Percentiles rank a stretch among this genome's conserved stretches.
Evolutionary conservation across 352 stramenopile species (phyloP).

Genomic region (Phytophthora hybrid): DNA sequence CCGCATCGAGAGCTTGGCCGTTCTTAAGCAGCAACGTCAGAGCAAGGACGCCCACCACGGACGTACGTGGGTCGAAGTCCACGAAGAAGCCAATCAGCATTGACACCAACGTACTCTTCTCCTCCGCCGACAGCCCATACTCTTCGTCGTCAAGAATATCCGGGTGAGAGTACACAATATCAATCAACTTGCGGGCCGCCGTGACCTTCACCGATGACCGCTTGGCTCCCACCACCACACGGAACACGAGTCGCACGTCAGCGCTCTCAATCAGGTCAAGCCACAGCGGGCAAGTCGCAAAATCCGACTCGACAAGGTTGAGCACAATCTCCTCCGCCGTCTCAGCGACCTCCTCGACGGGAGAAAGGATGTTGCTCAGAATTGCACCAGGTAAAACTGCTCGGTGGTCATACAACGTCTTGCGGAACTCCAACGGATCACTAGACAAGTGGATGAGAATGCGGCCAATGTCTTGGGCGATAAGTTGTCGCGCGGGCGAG

Average conservation of each 20-base stretch:
- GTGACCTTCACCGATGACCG: slow-evolving; percentile 70
- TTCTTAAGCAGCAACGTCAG: slow-evolving; percentile 74
- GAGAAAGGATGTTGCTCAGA: slow-evolving; percentile 72
- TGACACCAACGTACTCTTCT: slow-evolving; percentile 71
- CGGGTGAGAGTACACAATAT: slow-evolving; percentile 76
- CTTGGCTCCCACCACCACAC: slow-evolving; percentile 64
- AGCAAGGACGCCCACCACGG: slow-evolving; percentile 75
- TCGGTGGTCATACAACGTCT: slow-evolving; percentile 80
- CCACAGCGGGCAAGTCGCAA: slow-evolving; percentile 85
- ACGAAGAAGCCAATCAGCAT: slow-evolving; percentile 80
- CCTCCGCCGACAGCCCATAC: slow-evolving; percentile 49
- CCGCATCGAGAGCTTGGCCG: slow-evolving; percentile 53
- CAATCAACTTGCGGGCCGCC: slow-evolving; percentile 74
- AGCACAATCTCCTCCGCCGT: slow-evolving; percentile 79
- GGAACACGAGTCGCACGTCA: slow-evolving; percentile 69
- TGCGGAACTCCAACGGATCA: slow-evolving; percentile 84
- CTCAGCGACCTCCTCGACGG: slow-evolving; percentile 53
- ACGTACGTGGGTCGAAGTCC: slow-evolving; percentile 75
- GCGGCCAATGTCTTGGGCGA: slow-evolving; percentile 56
- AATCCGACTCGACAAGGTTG: slow-evolving; percentile 84
- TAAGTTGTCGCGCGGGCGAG: slow-evolving; percentile 46
- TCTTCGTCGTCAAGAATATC: slow-evolving; percentile 64
- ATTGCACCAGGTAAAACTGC: slow-evolving; percentile 60
- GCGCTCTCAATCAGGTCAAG: slow-evolving; percentile 72
- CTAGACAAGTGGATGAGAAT: slow-evolving; percentile 75